Evolutionary conservation across 768 basidiomycete genomes (phyloP).

Genomic region (Lactarius quietus): DNA sequence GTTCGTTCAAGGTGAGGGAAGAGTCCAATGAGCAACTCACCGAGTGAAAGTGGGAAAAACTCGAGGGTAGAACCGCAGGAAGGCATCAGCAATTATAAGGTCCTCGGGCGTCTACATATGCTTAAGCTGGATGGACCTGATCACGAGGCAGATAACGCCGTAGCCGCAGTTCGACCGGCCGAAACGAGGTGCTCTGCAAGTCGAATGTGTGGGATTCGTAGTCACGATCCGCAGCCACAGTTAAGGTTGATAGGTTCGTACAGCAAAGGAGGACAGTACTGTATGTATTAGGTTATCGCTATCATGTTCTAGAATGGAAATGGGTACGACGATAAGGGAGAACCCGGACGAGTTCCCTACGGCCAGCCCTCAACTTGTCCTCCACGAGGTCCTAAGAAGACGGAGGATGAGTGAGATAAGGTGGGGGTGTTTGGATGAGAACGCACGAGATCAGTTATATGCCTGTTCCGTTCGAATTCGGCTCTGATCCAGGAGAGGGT

Average conservation of each 20-base stretch:
- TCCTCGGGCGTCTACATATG: background rate
- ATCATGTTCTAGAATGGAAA: constrained; percentile 3
- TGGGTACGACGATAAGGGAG: constrained; percentile 38
- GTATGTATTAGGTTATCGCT: background rate
- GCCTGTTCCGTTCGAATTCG: constrained; percentile 63
- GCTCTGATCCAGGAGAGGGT: constrained; percentile 68
- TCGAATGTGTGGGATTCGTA: background rate
- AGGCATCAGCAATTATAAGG: constrained; percentile 1
- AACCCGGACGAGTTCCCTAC: constrained; percentile 59
- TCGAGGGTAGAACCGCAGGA: background rate
- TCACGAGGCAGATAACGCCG: constrained; percentile 10
- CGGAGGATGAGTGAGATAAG: background rate
- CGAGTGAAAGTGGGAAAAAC: background rate
- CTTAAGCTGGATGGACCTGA: background rate
- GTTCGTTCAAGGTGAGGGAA: background rate
- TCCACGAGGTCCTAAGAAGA: constrained; percentile 52
- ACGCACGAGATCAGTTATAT: constrained; percentile 56
- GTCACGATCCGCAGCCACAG: background rate
- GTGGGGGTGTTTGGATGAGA: constrained; percentile 1
- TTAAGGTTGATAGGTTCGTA: background rate
- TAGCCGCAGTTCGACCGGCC: background rate
- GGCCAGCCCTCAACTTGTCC: constrained; percentile 51
- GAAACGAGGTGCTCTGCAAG: background rate
- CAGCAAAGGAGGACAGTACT: background rate
- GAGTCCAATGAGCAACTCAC: background rate